Conservation (phyloP, 352 stramenopile genomes). For the Phytopythium aichiense region DNA sequence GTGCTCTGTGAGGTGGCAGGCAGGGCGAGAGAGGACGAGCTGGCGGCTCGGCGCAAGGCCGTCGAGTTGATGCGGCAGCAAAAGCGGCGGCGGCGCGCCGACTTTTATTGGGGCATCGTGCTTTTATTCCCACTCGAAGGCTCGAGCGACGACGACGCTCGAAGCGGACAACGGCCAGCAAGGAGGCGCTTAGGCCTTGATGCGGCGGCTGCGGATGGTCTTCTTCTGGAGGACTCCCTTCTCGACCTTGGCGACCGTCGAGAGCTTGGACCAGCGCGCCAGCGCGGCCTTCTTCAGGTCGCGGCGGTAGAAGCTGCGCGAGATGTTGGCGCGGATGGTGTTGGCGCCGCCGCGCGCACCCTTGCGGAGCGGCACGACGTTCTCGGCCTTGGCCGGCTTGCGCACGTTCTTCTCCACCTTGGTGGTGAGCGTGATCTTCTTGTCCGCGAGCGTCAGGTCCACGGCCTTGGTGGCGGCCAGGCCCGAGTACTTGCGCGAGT, state of each 20-base stretch:
- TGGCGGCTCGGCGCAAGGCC: neutral
- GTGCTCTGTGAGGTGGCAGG: too few species aligned
- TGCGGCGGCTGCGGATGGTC: constrained; percentile 75
- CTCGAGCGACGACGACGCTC: constrained; percentile 2
- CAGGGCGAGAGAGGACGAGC: neutral
- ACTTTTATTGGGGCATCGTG: constrained; percentile 32
- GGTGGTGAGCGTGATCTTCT: constrained; percentile 83
- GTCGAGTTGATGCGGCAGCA: neutral
- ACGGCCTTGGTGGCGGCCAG: constrained; percentile 92
- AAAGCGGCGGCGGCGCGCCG: constrained; percentile 1
- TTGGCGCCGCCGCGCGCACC: constrained; percentile 75
- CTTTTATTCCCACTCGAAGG: constrained; percentile 44
- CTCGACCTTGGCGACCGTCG: constrained; percentile 85
- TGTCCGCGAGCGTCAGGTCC: constrained; percentile 87
- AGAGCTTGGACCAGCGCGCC: constrained; percentile 83
- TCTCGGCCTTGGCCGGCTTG: constrained; percentile 70
- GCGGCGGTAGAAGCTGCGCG: constrained; percentile 84
- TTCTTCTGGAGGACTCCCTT: constrained; percentile 86
- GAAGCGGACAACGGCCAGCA: constrained; percentile 1
- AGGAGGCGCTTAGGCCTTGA: constrained; percentile 61
- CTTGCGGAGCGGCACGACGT: constrained; percentile 80
- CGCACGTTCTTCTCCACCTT: constrained; percentile 72
- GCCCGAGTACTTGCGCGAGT: constrained; percentile 96
- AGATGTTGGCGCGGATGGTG: constrained; percentile 87
- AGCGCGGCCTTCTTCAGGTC: constrained; percentile 85